These are phyloP conservation scores for Parietaria judaica DNA, from an alignment of 306 rosid species.

Conservation along the genomic window DNA sequence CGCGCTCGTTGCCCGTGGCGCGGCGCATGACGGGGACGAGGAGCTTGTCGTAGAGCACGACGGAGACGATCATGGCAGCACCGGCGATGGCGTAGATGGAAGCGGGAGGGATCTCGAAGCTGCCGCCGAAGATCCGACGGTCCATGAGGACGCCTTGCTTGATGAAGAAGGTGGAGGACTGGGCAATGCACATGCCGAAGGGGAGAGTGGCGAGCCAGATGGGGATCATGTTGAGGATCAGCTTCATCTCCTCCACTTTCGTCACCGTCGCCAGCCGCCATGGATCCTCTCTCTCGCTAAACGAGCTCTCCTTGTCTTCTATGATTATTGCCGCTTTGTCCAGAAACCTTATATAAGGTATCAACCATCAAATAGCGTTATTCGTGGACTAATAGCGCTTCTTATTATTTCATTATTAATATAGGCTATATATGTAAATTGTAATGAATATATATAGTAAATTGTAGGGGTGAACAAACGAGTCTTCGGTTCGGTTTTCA, in stretches of 20 bases:
- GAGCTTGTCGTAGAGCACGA: slow-evolving; percentile 59
- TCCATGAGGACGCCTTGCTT: slow-evolving; percentile 56
- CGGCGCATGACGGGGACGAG: slow-evolving; percentile 54
- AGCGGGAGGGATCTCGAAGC: slow-evolving; percentile 65
- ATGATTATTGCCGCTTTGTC: slow-evolving; percentile 80
- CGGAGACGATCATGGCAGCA: slow-evolving; percentile 61
- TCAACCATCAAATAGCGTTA: no score
- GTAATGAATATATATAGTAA: no score
- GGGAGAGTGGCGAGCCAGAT: slow-evolving; percentile 75
- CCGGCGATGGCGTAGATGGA: slow-evolving; percentile 60
- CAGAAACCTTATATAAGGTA: slow-evolving; percentile 42
- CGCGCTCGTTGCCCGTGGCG: slow-evolving; percentile 65
- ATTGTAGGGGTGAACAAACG: no score
- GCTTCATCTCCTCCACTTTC: slow-evolving; percentile 80
- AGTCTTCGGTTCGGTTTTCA: no score
- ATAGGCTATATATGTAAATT: no score
- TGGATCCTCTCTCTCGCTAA: slow-evolving; percentile 40
- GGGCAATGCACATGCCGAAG: slow-evolving; percentile 64
- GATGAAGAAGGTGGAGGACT: slow-evolving; percentile 75
- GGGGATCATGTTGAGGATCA: slow-evolving; percentile 71
- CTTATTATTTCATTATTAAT: no score
- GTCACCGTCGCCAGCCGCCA: slow-evolving; percentile 71
- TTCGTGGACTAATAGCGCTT: no score
- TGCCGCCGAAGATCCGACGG: slow-evolving; percentile 24
- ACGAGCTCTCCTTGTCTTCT: slow-evolving; percentile 20